These are phyloP conservation scores for Boletus vermiculosoides DNA, from an alignment of 768 basidiomycete species.

Conservation along the genomic window DNA sequence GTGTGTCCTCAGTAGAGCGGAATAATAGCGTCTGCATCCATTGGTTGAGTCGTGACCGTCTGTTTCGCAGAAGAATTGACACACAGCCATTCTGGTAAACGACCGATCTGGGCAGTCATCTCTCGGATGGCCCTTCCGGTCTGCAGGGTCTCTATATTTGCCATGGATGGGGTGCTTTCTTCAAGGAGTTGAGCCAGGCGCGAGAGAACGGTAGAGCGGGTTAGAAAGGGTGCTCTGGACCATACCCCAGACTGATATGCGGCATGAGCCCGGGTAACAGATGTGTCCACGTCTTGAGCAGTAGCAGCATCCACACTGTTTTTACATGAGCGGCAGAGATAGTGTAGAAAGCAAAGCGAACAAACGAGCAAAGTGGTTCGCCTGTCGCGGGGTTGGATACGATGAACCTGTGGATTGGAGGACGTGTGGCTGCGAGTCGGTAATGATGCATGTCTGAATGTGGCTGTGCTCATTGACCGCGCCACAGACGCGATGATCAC, in stretches of 20 bases:
- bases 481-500: constrained; percentile 30
- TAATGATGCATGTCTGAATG: constrained; percentile 14
- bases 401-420: constrained; percentile 38
- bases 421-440: neutral
- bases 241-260: constrained; percentile 67
- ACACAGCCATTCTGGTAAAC: constrained; percentile 87
- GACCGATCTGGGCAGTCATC: constrained; percentile 74
- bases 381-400: constrained; percentile 72
- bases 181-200: constrained; percentile 64
- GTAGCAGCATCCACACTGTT: constrained; percentile 56
- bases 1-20: constrained; percentile 69
- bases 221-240: constrained; percentile 58
- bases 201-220: constrained; percentile 64
- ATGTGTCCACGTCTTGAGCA: constrained; percentile 46
- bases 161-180: constrained; percentile 54
- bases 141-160: constrained; percentile 67
- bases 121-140: constrained; percentile 82
- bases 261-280: constrained; percentile 55
- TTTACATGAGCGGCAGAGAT: neutral
- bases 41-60: constrained; percentile 1
- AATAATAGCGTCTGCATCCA: constrained; percentile 64
- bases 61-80: constrained; percentile 24
- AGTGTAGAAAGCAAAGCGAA: constrained; percentile 46
- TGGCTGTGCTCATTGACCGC: constrained; percentile 16
- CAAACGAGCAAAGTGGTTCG: constrained; percentile 55